These are phyloP conservation scores for Thalia dealbata DNA, from an alignment of 176 grass and related monocot genomes.

Conservation along the genomic window DNA sequence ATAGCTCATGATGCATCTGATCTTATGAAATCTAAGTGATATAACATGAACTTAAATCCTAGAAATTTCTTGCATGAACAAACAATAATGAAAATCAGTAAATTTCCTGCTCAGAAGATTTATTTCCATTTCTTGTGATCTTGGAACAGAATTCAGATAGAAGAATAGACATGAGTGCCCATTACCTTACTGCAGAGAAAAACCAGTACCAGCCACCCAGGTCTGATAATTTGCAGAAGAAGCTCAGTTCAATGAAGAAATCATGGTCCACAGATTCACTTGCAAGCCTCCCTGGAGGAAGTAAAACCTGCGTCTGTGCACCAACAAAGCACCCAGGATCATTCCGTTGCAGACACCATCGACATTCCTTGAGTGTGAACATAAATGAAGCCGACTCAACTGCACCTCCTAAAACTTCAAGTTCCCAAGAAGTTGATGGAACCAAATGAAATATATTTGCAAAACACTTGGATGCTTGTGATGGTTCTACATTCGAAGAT, in stretches of 20 bases:
- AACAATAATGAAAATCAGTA: neutral
- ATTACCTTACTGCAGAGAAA: neutral
- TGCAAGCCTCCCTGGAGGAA: constrained; percentile 25
- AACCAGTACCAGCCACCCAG: neutral
- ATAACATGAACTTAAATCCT: neutral
- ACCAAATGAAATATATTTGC: neutral
- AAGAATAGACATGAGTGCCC: neutral
- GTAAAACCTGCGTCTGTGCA: constrained; percentile 52
- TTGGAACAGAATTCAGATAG: neutral
- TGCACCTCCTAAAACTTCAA: neutral
- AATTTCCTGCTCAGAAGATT: neutral
- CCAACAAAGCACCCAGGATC: constrained; percentile 75
- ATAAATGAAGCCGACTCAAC: neutral
- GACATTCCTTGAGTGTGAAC: constrained; percentile 24
- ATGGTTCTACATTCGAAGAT: neutral
- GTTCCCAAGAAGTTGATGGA: neutral
- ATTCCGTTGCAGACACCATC: constrained; percentile 81
- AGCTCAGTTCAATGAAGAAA: constrained; percentile 36
- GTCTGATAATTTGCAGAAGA: constrained; percentile 27
- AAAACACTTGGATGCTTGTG: neutral
- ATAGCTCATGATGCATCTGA: neutral
- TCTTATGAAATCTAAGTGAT: neutral
- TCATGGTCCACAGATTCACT: constrained; percentile 80
- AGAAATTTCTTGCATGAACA: neutral
- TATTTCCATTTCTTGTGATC: neutral